A percentile compares a stretch with the other conserved stretches of the same genome.
phyloP scores from a whole-genome alignment of 441 rosid genomes.

The Francoa sonchifolia region DNA sequence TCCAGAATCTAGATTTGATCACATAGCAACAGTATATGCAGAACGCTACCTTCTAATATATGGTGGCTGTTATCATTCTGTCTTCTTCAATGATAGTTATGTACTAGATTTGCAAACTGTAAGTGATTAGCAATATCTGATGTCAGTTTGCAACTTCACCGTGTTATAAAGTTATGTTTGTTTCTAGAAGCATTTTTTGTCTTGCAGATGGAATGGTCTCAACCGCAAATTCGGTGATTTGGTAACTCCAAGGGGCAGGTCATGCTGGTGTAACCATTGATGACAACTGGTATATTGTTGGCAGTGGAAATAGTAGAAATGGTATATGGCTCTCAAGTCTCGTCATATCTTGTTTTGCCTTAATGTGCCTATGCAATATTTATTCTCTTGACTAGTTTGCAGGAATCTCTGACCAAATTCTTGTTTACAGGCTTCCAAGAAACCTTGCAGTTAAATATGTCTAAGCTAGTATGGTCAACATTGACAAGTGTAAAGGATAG shows the following conservation, averaged over 20 bases:
- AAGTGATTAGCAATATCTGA: constrained; percentile 17
- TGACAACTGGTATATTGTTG: constrained; percentile 80
- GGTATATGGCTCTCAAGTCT: constrained; percentile 29
- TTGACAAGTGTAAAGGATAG: constrained; percentile 62
- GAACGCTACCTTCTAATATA: constrained; percentile 73
- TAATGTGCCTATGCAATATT: constrained; percentile 1
- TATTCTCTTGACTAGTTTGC: not conserved
- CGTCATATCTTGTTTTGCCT: constrained; percentile 7
- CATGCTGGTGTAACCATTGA: constrained; percentile 71
- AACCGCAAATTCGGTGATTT: constrained; percentile 72
- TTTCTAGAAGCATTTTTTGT: not conserved
- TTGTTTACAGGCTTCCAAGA: constrained; percentile 57
- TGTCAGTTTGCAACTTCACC: not conserved
- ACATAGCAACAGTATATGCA: constrained; percentile 65
- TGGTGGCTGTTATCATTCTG: constrained; percentile 92
- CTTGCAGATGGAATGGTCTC: constrained; percentile 92
- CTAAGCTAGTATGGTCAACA: constrained; percentile 76
- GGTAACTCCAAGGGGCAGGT: constrained; percentile 83
- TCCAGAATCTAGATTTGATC: constrained; percentile 97
- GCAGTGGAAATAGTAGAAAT: constrained; percentile 89
- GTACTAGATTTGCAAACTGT: constrained; percentile 82
- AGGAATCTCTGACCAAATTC: not conserved
- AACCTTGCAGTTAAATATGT: constrained; percentile 74
- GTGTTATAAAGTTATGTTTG: not conserved
- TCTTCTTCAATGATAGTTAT: constrained; percentile 83